Evolutionary conservation across 129 eudicot genomes (phyloP).

Genomic region (Smallanthus sonchifolius): DNA sequence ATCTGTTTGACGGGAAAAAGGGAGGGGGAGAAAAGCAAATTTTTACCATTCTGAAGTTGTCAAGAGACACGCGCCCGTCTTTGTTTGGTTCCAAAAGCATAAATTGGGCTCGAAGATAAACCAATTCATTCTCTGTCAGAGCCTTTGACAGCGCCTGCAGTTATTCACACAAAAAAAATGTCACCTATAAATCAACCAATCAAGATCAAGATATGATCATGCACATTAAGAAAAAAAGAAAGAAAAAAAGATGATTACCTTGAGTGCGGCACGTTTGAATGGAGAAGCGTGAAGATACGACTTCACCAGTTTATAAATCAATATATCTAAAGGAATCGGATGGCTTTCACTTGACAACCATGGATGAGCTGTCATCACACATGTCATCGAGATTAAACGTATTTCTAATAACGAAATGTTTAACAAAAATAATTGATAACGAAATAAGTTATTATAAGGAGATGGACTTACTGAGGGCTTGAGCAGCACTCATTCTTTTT

Average conservation of each 20-base stretch:
- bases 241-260: slow-evolving; percentile 34
- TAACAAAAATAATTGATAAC: background rate
- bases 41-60: slow-evolving; percentile 74
- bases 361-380: slow-evolving; percentile 66
- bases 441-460: background rate
- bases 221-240: background rate
- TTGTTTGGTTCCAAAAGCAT: slow-evolving; percentile 85
- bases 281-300: slow-evolving; percentile 84
- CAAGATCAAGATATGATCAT: background rate
- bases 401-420: background rate
- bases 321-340: slow-evolving; percentile 76
- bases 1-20: background rate
- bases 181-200: background rate
- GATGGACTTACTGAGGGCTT: slow-evolving; percentile 71
- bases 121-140: slow-evolving; percentile 77
- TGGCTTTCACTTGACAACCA: slow-evolving; percentile 76
- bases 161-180: background rate
- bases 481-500: slow-evolving; percentile 90
- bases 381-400: background rate
- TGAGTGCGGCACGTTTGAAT: slow-evolving; percentile 81
- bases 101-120: slow-evolving; percentile 80
- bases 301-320: slow-evolving; percentile 76
- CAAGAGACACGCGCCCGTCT: slow-evolving; percentile 84
- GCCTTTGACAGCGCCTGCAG: slow-evolving; percentile 86
- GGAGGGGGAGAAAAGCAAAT: background rate